Base-by-base conservation (phyloP, 495 filamentous ascomycete genomes). In the Elaphomyces granulatus region DNA sequence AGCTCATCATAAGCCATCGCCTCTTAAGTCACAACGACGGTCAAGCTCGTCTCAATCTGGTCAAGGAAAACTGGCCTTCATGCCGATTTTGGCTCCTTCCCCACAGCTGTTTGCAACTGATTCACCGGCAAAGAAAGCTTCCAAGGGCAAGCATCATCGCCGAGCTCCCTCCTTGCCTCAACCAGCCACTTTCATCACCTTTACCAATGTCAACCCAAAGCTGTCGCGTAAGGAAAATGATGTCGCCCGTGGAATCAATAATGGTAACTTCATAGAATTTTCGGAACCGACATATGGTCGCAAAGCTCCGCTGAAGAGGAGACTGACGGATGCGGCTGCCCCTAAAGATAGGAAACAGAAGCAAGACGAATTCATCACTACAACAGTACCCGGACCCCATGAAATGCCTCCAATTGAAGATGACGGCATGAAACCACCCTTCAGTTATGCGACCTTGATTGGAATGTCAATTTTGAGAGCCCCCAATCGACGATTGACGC, bases 381-480 rank as follows among this genome's bases (percentile, higher is more conserved):
- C 62, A n/a, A 54, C 66, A 14, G 52, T 92, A 8, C 83, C 86
- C 2, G 68, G 80, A 14, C 81, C 77, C 20, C 70, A 80, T 43
- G 75, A 83, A 14, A 86, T 94, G 66, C 83, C 90, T 0, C 54
- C 65, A 2, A 72, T 95, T 9, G 67, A 80, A 41, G 90, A 98
- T 53, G 84, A 95, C 53, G 88, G 87, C 45, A 67, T 67, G 19
- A 98, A 98, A 55, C 90, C 90, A 2, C 71, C 70, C 4, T 85
- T 85, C 49, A 95, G 88, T 58, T 98, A 98, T 55, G 90, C 90
- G 8, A 79, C 75, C n/a, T 68, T 98, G 30, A 96, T 98, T 48
- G 90, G 84, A 45, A 95, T 95, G 87, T 83, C 90, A 16, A 96
- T 98, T 49, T 64, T 96, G 15, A 78, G 90, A 31, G 82, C 90